Evolutionary conservation across 768 basidiomycete genomes (phyloP).

Genomic region (Lyophyllum semitale): DNA sequence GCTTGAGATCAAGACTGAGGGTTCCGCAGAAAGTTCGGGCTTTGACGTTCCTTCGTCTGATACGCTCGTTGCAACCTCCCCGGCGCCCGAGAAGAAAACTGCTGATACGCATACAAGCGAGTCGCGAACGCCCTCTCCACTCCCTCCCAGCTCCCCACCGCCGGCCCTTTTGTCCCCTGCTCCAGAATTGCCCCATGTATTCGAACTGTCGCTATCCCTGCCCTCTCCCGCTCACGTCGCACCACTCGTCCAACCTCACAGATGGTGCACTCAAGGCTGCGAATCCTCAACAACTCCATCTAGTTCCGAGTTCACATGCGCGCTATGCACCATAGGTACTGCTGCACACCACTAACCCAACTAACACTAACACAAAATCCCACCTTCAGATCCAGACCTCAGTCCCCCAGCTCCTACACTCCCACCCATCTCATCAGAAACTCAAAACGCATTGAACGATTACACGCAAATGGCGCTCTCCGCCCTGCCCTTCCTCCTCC

Average conservation of each 20-base stretch:
- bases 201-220: background rate
- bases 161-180: background rate
- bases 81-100: background rate
- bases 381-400: background rate
- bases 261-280: conserved; percentile 4
- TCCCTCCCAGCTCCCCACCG: conserved; percentile 13
- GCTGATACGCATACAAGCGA: background rate
- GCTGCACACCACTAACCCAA: background rate
- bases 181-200: background rate
- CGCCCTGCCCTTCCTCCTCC: conserved; percentile 11
- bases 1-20: background rate
- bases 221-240: background rate
- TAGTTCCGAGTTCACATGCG: conserved; percentile 3
- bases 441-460: background rate
- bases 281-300: background rate
- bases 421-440: background rate
- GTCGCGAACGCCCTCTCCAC: background rate
- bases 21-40: background rate
- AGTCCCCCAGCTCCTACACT: background rate
- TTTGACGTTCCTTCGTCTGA: conserved; percentile 4
- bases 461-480: conserved; percentile 11
- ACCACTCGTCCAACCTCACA: background rate
- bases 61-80: conserved; percentile 6
- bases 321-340: conserved; percentile 13
- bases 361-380: background rate